These are phyloP conservation scores for Mycena polygramma DNA, from an alignment of 768 basidiomycete genomes.

Conservation along the genomic window DNA sequence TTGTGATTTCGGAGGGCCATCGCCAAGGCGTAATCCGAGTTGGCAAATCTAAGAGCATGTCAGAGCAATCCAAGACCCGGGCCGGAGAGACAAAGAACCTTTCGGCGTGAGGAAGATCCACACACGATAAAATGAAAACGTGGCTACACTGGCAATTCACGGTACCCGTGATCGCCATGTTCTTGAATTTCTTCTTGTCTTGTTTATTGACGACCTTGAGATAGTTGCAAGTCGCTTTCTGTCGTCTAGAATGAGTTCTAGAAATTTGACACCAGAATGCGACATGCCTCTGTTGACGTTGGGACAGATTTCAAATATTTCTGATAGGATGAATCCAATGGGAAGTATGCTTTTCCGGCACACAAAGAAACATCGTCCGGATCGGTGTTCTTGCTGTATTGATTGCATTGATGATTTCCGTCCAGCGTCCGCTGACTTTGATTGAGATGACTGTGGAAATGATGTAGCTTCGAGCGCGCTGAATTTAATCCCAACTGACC, in stretches of 20 bases:
- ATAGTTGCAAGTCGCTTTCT: no score
- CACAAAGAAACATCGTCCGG: constrained; percentile 20
- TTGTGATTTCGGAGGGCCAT: constrained; percentile 23
- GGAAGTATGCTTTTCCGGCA: constrained; percentile 16
- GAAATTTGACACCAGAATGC: no score
- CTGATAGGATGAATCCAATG: no score
- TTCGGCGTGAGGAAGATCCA: constrained; percentile 37
- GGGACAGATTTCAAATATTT: no score
- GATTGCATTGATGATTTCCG: constrained; percentile 39
- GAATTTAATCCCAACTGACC: no score
- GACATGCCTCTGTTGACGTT: no score
- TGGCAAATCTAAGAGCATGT: no score
- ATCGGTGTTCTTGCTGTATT: constrained; percentile 38
- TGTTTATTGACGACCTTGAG: constrained; percentile 37
- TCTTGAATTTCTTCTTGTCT: constrained; percentile 42
- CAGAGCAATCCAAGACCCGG: no score
- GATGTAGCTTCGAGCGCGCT: no score
- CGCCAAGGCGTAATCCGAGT: constrained; percentile 3
- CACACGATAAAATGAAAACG: constrained; percentile 34
- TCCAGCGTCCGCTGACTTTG: constrained; percentile 32
- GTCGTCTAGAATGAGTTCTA: no score
- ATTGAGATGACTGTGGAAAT: constrained; percentile 7
- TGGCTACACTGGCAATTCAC: constrained; percentile 39
- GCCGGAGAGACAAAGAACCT: constrained; percentile 9
- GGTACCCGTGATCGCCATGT: constrained; percentile 39